These are phyloP conservation scores for Heimioporus retisporus DNA, from an alignment of 1,284 basidiomycete genomes.

Conservation along the genomic window DNA sequence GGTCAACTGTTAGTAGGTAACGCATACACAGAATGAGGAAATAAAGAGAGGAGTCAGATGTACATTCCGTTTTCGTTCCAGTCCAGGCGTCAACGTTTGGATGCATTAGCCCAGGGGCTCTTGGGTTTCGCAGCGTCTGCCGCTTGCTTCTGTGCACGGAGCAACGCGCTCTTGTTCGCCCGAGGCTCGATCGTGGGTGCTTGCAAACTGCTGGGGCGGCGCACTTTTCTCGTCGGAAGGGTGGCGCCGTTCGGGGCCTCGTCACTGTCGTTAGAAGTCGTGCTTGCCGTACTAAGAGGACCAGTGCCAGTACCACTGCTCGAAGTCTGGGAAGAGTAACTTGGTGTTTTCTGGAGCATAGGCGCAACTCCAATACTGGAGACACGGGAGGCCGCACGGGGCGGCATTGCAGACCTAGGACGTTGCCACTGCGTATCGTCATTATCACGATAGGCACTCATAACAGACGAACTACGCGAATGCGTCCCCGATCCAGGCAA, in stretches of 20 bases:
- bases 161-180: conserved; percentile 77
- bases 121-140: conserved; percentile 42
- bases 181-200: conserved; percentile 73
- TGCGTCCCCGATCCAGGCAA: conserved; percentile 49
- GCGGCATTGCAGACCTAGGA: conserved; percentile 34
- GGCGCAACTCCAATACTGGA: conserved; percentile 20
- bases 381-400: conserved; percentile 38
- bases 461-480: conserved; percentile 52
- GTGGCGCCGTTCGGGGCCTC: conserved; percentile 30
- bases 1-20: conserved; percentile 25
- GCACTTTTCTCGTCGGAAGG: conserved; percentile 32
- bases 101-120: conserved; percentile 44
- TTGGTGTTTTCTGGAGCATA: conserved; percentile 25
- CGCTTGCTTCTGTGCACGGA: conserved; percentile 69
- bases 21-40: conserved; percentile 22
- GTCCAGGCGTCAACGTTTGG: conserved; percentile 31
- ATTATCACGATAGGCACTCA: conserved; percentile 38
- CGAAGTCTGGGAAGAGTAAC: conserved; percentile 40
- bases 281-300: conserved; percentile 38
- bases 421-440: conserved; percentile 23
- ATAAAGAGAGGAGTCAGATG: not conserved
- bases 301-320: conserved; percentile 40
- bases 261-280: conserved; percentile 28
- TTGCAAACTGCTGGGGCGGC: conserved; percentile 65
- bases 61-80: conserved; percentile 1